Evolutionary conservation across 1,139 yeast species (phyloP).

Genomic region (Blastobotrys arbuscula): DNA sequence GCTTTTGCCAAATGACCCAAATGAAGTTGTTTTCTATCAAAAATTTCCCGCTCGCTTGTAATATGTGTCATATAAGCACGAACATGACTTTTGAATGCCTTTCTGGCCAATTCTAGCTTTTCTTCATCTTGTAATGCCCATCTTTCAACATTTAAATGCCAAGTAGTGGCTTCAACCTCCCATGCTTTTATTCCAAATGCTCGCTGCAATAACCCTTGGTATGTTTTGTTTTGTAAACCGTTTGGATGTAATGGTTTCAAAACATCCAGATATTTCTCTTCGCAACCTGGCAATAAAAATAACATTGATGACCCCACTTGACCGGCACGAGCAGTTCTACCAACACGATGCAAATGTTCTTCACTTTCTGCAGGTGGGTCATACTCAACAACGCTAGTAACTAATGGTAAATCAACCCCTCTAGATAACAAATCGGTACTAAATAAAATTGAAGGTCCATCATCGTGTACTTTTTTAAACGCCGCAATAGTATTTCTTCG

Average conservation of each 20-base stretch:
- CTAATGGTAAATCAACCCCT: slow-evolving; percentile 75
- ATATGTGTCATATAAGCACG: slow-evolving; percentile 97
- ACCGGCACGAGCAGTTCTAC: slow-evolving; percentile 94
- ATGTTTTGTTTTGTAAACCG: slow-evolving; percentile 50
- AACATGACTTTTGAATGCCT: slow-evolving; percentile 81
- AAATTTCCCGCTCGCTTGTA: slow-evolving; percentile 66
- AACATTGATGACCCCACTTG: slow-evolving; percentile 66
- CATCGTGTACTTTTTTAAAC: slow-evolving; percentile 35
- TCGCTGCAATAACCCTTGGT: slow-evolving; percentile 44
- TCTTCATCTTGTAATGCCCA: slow-evolving; percentile 69
- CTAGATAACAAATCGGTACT: slow-evolving; percentile 94
- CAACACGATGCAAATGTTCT: slow-evolving; percentile 91
- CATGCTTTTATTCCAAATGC: slow-evolving; percentile 68
- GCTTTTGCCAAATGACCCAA: slow-evolving; percentile 93
- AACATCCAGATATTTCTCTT: slow-evolving; percentile 70
- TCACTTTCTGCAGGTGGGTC: slow-evolving; percentile 90
- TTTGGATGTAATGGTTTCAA: slow-evolving; percentile 59
- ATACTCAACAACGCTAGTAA: slow-evolving; percentile 77
- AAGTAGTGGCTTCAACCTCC: slow-evolving; percentile 94
- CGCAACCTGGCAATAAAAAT: slow-evolving; percentile 80
- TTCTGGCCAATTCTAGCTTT: slow-evolving; percentile 61
- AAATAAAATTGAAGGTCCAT: slow-evolving; percentile 58
- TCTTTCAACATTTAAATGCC: slow-evolving; percentile 88
- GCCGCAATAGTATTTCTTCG: slow-evolving; percentile 72
- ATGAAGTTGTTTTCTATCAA: slow-evolving; percentile 77